These are phyloP conservation scores for Argentina anserina DNA, from an alignment of 306 rosid species.

Conservation along the genomic window DNA sequence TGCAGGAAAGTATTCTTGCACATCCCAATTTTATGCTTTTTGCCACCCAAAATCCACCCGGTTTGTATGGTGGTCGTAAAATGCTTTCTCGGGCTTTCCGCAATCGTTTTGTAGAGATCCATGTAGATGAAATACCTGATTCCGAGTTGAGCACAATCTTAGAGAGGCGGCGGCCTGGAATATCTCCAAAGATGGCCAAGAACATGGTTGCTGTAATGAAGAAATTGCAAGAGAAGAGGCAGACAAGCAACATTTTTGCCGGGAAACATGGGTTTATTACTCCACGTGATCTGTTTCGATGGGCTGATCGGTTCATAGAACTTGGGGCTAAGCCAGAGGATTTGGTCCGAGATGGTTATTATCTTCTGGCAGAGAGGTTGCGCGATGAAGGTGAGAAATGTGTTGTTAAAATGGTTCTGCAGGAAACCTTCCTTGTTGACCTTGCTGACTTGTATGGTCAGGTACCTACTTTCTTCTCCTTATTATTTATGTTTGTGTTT, in stretches of 20 bases:
- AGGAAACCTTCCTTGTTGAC: constrained; percentile 48
- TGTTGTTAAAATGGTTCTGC: constrained; percentile 58
- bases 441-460: constrained; percentile 48
- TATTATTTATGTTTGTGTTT: not conserved
- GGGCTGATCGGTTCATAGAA: constrained; percentile 79
- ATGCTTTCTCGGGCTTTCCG: constrained; percentile 94
- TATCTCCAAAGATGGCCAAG: constrained; percentile 56
- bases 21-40: constrained; percentile 90
- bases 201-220: constrained; percentile 91
- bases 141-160: constrained; percentile 64
- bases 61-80: constrained; percentile 86
- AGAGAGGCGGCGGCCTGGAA: constrained; percentile 52
- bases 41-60: constrained; percentile 97
- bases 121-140: constrained; percentile 87
- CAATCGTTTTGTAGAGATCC: constrained; percentile 89
- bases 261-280: constrained; percentile 96
- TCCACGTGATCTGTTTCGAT: constrained; percentile 88
- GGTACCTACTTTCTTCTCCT: constrained; percentile 36
- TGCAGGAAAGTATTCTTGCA: constrained; percentile 62
- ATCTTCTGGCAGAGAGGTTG: constrained; percentile 89
- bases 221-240: constrained; percentile 70
- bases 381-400: constrained; percentile 63
- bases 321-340: constrained; percentile 58
- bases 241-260: constrained; percentile 72
- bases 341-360: constrained; percentile 89